A percentile compares a stretch with the other conserved stretches of the same genome.
phyloP scores from a whole-genome alignment of 257 asterid species.

The Petrea volubilis region DNA sequence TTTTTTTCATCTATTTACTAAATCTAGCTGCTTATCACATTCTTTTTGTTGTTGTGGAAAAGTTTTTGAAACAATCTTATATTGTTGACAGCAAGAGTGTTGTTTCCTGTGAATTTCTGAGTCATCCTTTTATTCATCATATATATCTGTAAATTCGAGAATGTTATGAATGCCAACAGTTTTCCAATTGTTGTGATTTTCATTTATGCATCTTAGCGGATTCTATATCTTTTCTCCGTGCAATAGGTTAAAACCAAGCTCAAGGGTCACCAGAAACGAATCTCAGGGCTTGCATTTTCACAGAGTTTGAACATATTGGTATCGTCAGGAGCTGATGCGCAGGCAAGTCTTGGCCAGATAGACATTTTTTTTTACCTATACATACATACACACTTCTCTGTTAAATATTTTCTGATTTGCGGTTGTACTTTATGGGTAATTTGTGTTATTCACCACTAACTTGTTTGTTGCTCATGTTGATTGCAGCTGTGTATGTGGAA shows the following conservation, averaged over 20 bases:
- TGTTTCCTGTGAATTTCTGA: no score
- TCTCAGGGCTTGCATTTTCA: constrained; percentile 94
- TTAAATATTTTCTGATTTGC: not conserved
- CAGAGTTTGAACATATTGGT: constrained; percentile 81
- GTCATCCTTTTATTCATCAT: no score
- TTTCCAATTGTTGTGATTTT: no score
- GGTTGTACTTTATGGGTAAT: not conserved
- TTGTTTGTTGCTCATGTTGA: constrained; percentile 11
- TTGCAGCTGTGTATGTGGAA: constrained; percentile 80
- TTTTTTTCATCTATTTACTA: not conserved
- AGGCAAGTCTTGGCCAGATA: constrained; percentile 42
- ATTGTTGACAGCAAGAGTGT: not conserved
- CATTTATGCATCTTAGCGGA: not conserved
- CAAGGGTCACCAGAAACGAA: constrained; percentile 92
- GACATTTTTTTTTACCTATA: constrained; percentile 5
- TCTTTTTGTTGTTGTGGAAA: not conserved
- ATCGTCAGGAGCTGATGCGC: constrained; percentile 98
- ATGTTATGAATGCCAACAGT: no score
- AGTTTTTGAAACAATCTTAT: not conserved
- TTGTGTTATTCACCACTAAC: not conserved
- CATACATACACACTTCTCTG: not conserved
- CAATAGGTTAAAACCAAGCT: constrained; percentile 84
- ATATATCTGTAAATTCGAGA: no score
- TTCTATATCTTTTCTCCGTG: not conserved
- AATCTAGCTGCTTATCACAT: constrained; percentile 9